A percentile compares a stretch with the other conserved stretches of the same genome.
Conservation (phyloP, 768 basidiomycete species). For the Xerocomus brunneocitrinus region DNA sequence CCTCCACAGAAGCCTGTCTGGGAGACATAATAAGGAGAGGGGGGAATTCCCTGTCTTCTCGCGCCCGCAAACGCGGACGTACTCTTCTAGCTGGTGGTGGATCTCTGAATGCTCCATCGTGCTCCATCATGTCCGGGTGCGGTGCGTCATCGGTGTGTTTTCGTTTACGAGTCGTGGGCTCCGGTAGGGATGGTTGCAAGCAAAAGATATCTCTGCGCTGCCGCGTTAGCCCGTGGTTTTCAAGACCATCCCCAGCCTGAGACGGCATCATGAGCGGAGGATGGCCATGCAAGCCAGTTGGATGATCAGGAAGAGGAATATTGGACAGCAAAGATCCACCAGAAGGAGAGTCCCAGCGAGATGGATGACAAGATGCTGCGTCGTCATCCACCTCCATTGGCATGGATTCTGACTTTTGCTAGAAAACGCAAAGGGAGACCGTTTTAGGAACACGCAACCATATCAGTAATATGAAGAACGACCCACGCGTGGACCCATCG, state of each 20-base stretch:
- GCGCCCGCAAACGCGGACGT: slow-evolving; percentile 8
- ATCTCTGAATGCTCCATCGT: neutral
- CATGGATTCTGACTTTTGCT: slow-evolving; percentile 7
- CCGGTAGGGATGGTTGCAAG: neutral
- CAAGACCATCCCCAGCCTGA: neutral
- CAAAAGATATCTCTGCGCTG: neutral
- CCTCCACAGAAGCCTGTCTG: neutral
- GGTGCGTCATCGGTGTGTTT: slow-evolving; percentile 4
- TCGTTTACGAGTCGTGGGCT: slow-evolving; percentile 15
- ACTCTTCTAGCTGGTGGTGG: neutral
- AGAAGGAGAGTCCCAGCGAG: neutral
- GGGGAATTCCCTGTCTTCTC: slow-evolving; percentile 15
- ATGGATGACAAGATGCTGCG: neutral
- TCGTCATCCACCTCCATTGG: slow-evolving; percentile 13
- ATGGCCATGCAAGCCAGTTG: neutral
- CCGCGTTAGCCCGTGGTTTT: neutral
- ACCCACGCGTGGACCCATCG: slow-evolving; percentile 20
- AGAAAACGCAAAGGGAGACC: neutral
- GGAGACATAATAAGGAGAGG: slow-evolving; percentile 22
- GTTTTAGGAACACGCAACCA: neutral
- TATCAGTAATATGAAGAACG: neutral
- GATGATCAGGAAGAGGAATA: neutral
- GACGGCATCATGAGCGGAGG: neutral
- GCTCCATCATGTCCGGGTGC: neutral
- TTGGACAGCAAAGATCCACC: neutral